Base-by-base conservation (phyloP, 805 yeast genomes). In the Barnettozyma vustinii region DNA sequence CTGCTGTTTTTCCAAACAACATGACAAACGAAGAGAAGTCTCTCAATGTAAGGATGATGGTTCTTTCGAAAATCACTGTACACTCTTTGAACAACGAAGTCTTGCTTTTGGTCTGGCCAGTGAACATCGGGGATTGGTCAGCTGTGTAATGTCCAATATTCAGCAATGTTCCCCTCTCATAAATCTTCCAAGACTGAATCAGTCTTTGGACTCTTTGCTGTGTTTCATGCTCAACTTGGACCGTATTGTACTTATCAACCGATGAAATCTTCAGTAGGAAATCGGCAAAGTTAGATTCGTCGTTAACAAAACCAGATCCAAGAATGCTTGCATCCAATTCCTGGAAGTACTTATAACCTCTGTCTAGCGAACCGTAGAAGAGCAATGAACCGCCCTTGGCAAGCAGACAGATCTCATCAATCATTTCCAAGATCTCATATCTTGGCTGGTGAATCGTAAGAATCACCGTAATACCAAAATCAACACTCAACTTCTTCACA, bases 361-460 rank as follows among this genome's bases (percentile, higher is more conserved):
- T 23, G 78, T 71, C 2, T 62, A 74, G 70, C 2, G 79, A 77
- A 44, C 62, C 62, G 32, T 75, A 72, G 50, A 69, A 76, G 18
- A 75, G 69, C 44, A 70, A 63, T 20, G 68, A 51, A 1, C 79
- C 85, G 1, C 91, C 89, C 36, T 83, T 80, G 0, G 91, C 80
- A 39, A 89, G 65, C 3, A 88, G 70, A 51, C 88, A 76, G 4
- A 88, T 68, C 44, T 77, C 73, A 60, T 89, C 95, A 50, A 88
- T 80, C 21, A 84, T 63, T 48, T 74, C 74, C 37, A 86, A 72
- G 42, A 88, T 86, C 62, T 88, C 96, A 0, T 84, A 77, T 37
- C 96, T 66, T 0, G 96, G 96, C 63, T 88, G 96, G 61, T 88
- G 96, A 37, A 88, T 84, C 45, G 90, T 83, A 64, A 87, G 69